A percentile compares a stretch with the other conserved stretches of the same genome.
These are phyloP conservation scores for Neopestalotiopsis sp. DNA, from an alignment of 2,329 filamentous ascomycete genomes.

Conservation along the genomic window DNA sequence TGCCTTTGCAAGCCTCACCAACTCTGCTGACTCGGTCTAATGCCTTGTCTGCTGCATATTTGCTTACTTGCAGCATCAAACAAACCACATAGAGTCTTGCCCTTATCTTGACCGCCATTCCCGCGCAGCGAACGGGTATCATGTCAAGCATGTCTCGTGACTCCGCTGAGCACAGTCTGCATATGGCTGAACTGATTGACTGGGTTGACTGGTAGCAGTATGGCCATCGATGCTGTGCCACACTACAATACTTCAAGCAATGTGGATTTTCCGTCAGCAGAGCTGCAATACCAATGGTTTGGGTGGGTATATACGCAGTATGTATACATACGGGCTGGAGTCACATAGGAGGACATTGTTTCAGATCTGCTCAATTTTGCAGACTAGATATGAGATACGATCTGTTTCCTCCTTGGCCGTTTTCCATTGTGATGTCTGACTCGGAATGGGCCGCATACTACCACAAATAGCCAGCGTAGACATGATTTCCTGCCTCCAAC, in stretches of 20 bases:
- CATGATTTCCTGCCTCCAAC: neutral
- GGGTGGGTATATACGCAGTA: neutral
- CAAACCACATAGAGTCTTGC: neutral
- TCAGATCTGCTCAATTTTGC: neutral
- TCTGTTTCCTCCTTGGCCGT: neutral
- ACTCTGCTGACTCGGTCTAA: neutral
- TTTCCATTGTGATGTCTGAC: neutral
- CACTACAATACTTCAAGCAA: neutral
- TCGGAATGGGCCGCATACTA: neutral
- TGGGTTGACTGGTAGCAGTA: neutral
- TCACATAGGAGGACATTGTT: neutral
- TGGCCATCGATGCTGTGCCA: neutral
- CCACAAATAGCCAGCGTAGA: neutral
- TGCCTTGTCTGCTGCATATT: neutral
- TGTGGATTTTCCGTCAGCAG: neutral
- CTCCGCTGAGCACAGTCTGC: neutral
- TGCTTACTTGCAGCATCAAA: neutral
- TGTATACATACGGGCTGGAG: neutral
- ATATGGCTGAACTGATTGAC: neutral
- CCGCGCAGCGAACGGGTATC: neutral
- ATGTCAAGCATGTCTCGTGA: neutral
- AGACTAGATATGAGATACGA: neutral
- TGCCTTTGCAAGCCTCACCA: neutral
- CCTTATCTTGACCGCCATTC: conserved; percentile 7
- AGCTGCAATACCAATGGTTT: neutral